Evolutionary conservation across 2,329 filamentous ascomycete species (phyloP), one percentile per base, ranked within the genome.

Genomic region (Parastagonospora avenae): DNA sequence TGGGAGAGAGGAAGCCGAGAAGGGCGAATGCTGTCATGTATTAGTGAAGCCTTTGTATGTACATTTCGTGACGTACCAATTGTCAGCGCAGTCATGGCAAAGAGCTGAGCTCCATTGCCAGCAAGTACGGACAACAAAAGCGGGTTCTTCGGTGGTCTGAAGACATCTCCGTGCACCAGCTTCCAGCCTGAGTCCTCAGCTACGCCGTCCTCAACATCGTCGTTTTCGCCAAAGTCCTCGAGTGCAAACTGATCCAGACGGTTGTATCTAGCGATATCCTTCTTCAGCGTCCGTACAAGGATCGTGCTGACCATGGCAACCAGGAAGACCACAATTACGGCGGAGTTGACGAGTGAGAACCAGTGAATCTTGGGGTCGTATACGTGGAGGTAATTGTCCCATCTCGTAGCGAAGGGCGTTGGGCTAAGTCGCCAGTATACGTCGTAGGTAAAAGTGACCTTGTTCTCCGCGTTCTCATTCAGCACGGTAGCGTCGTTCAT

Each of bases 121-220:
- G 97, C 82, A 57, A 99, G 82, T 6, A 99, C 81, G 48, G 92
- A 92, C 15, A 99, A 82, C 11, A 97, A 79, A 27, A 99, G 82
- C 1, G 92, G 90, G 53, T 90, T 87, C 59, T 87, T 85, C 3
- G 94, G 94, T 9, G 88, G 87, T 49, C 94, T 89, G 82, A 99
- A 99, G 29, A 97, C 93, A 73, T 99, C 94, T 46, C 94, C 94
- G 66, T 99, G 94, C 1, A 99, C 92, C 41, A 99, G 79, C 77
- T 99, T 99, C 94, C 94, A 99, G 54, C 94, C 94, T 8, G 92
- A 97, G 74, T 99, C 94, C 69, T 99, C 94, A 73, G 96, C 92
- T 1, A 97, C 90, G 30, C 92, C 93, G 66, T 97, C 93, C 61
- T 97, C 93, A 5, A 92, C 80, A 8, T 79, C 77, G 8, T 82